Evolutionary conservation across 2,329 filamentous ascomycete genomes (phyloP).

Genomic region (Colletotrichum destructivum): DNA sequence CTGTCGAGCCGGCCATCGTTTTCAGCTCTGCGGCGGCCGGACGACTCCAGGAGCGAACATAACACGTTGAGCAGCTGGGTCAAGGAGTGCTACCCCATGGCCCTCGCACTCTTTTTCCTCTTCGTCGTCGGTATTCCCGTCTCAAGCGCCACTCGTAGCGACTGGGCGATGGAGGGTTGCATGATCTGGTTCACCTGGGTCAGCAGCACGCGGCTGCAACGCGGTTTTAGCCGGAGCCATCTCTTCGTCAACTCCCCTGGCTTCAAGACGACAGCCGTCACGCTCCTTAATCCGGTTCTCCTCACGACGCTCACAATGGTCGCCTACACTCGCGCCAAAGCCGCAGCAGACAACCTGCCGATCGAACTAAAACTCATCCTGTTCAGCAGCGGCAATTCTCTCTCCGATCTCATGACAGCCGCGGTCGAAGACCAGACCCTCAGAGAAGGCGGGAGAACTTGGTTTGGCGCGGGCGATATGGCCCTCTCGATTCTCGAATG

Average conservation of each 20-base stretch:
- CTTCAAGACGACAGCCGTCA: constrained; percentile 46
- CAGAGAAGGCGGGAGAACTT: constrained; percentile 42
- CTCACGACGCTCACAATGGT: constrained; percentile 62
- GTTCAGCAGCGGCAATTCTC: constrained; percentile 54
- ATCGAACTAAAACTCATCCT: constrained; percentile 49
- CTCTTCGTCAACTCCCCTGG: neutral
- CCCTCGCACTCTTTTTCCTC: constrained; percentile 51
- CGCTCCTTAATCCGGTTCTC: constrained; percentile 64
- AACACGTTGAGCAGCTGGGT: constrained; percentile 8
- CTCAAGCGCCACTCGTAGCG: constrained; percentile 50
- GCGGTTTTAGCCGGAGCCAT: constrained; percentile 48
- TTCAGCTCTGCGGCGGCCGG: neutral
- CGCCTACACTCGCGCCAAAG: constrained; percentile 60
- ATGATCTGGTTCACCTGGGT: constrained; percentile 67
- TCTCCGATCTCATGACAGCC: constrained; percentile 55
- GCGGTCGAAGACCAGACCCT: constrained; percentile 32
- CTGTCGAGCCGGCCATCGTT: neutral
- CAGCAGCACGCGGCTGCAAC: constrained; percentile 56
- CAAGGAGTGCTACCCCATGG: constrained; percentile 47
- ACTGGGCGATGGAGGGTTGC: constrained; percentile 61
- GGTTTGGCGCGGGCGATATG: constrained; percentile 64
- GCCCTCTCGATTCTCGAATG: constrained; percentile 65
- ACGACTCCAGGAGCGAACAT: neutral
- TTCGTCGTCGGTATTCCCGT: constrained; percentile 60
- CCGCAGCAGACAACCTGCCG: constrained; percentile 48